Evolutionary conservation across 129 eudicot species (phyloP).

Genomic region (Saussurea involucrata): DNA sequence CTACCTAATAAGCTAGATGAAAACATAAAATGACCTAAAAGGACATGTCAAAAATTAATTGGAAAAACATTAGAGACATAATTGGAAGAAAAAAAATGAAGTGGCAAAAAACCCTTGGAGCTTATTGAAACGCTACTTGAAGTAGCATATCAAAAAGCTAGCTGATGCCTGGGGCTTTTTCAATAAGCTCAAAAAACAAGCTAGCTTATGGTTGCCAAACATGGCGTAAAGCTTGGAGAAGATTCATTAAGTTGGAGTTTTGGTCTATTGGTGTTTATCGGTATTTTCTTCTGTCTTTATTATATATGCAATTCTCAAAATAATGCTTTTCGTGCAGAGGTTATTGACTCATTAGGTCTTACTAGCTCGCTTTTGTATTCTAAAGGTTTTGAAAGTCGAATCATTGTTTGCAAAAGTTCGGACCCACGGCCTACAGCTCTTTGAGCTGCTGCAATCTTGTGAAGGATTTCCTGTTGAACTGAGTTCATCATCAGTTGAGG

Average conservation of each 20-base stretch:
- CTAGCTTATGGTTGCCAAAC: not conserved
- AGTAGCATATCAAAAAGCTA: not conserved
- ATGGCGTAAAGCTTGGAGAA: not conserved
- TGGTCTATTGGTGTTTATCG: not conserved
- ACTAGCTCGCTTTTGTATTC: conserved; percentile 13
- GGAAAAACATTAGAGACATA: not conserved
- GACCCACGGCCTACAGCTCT: conserved; percentile 48
- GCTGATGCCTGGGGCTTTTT: not conserved
- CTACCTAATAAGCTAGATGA: not conserved
- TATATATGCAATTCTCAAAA: not conserved
- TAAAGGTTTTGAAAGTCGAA: conserved; percentile 79
- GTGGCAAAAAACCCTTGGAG: not conserved
- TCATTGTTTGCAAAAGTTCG: conserved; percentile 47
- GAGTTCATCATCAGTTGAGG: conserved; percentile 76
- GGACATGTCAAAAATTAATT: not conserved
- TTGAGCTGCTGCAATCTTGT: conserved; percentile 59
- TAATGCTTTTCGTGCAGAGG: not conserved
- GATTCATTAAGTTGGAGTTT: not conserved
- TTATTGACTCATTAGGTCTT: not conserved
- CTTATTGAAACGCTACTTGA: no score
- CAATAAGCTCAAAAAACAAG: not conserved
- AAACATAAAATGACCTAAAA: not conserved
- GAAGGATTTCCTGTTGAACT: conserved; percentile 48
- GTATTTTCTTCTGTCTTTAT: not conserved
- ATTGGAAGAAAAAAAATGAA: not conserved